Evolutionary conservation across 2,329 filamentous ascomycete genomes (phyloP), one percentile per base, ranked within the genome.

Genomic region (Chaetoscypha palmicola): DNA sequence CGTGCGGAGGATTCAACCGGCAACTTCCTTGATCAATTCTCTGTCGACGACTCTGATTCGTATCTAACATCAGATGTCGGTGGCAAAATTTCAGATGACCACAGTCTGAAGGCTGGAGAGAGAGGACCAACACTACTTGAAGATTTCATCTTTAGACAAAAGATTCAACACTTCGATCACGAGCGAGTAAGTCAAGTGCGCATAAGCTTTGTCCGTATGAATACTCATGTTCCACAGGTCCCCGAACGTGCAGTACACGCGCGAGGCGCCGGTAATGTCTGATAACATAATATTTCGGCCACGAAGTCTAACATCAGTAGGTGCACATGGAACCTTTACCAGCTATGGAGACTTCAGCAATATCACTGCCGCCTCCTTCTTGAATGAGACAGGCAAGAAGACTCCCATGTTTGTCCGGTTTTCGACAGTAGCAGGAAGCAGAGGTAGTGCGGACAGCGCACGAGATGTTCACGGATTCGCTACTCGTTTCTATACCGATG

Each of bases 401-500:
- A 80, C 81, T 0, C 65, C 77, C 0, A 67, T 80, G 1, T 86
- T 86, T 55, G 68, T 82, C 14, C 79, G 83, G n/a, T 85, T 87
- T 61, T 87, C 83, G 0, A 87, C 83, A 1, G 84, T 89, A 11
- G 77, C 81, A 11, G 81, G 81, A 2, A 81, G 75, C 28, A 71
- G 77, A 11, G 83, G 83, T 21, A 83, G 79, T 53, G 73, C 79
- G 2, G 83, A 88, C 53, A 81, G 80, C 0, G 81, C 73, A 4
- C 73, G 83, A 26, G 83, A 88, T 66, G 80, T 86, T 0, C 82
- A 83, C 49, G 83, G 83, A 1, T 87, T 86, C 55, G 82, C 83
- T 2, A 74, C 70, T 36, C 72, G 73, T 44, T 81, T 46, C 16
- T 46, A 41, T 24, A 46, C 43, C 2, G 43, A 46, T 19, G 43